Base-by-base conservation (phyloP, 805 yeast species). In the Candida vaughaniae region DNA sequence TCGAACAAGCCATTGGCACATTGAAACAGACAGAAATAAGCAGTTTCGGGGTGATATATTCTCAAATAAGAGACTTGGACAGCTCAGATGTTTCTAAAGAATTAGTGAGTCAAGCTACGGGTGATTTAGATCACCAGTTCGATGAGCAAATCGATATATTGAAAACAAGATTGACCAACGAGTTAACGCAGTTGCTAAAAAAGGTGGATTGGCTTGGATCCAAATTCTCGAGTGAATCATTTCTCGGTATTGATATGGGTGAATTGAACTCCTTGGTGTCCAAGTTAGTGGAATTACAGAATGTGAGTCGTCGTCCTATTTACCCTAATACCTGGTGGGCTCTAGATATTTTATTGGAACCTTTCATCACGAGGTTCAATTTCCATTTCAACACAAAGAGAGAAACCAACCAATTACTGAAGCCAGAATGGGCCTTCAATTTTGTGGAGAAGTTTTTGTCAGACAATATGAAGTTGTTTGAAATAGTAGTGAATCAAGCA, bases 391-490 rank as follows among this genome's bases (percentile, higher is more conserved):
- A 74, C 33, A 63, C 74, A 4, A 60, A 69, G 19, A 63, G 57
- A 26, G 83, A 80, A 22, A 83, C 90, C 0, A 82, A 81, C 48
- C 71, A 77, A 30, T 50, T 77, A 17, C 80, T 81, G 39, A 78
- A 78, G 49, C 90, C 91, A 1, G 90, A 84, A 52, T 83, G 87
- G 82, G 73, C 80, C 3, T 69, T 82, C 41, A 57, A 63, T 12
- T 82, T 72, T 47, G 52, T 75, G 5, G 72, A 68, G 40, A 62
- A 65, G 10, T 74, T 70, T 42, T 36, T 76, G 14, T 45, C 50
- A 6, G 64, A 62, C 17, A 68, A 76, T 35, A 35, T 75, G 14
- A 51, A 59, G 25, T 56, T 63, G 18, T 56, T 78, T 25, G 66
- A 64, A 22, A 51, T 62, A 22, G 54, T 71, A 2, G 62, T 75